A percentile compares a stretch with the other conserved stretches of the same genome.
phyloP scores from a whole-genome alignment of 164 flowering plant species.

The Euptelea pleiosperma region DNA sequence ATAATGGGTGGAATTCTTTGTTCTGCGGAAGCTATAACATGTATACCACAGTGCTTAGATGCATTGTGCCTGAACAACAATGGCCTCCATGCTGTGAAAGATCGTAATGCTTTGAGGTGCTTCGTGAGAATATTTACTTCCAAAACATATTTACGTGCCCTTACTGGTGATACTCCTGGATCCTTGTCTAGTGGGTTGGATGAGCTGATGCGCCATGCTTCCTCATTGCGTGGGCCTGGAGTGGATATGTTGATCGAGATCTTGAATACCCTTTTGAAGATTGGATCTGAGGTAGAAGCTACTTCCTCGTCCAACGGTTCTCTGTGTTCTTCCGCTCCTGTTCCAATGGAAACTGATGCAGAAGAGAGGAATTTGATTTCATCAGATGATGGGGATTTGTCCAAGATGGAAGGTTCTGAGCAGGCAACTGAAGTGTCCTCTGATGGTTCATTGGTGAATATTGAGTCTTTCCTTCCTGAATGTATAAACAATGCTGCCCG shows the following conservation, averaged over 20 bases:
- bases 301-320: conserved; percentile 36
- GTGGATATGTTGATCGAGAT: conserved; percentile 86
- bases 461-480: conserved; percentile 70
- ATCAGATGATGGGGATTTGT: conserved; percentile 42
- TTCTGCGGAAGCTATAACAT: conserved; percentile 81
- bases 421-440: conserved; percentile 43
- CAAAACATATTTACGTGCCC: conserved; percentile 61
- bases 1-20: conserved; percentile 75
- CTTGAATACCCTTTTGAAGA: conserved; percentile 48
- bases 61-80: conserved; percentile 81
- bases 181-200: conserved; percentile 80
- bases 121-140: conserved; percentile 90
- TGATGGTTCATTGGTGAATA: conserved; percentile 40
- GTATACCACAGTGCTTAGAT: conserved; percentile 92
- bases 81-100: conserved; percentile 90
- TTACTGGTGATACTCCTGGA: conserved; percentile 66
- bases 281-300: conserved; percentile 59
- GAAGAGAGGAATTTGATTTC: conserved; percentile 45
- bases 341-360: conserved; percentile 85
- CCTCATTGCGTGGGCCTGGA: conserved; percentile 73
- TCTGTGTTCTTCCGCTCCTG: conserved; percentile 35
- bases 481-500: conserved; percentile 73
- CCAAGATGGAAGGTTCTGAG: conserved; percentile 45
- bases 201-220: conserved; percentile 89
- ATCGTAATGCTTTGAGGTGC: conserved; percentile 78